Evolutionary conservation across 2,329 filamentous ascomycete genomes (phyloP), one percentile per base, ranked within the genome.

Genomic region (Sphaerulina vaccinii): DNA sequence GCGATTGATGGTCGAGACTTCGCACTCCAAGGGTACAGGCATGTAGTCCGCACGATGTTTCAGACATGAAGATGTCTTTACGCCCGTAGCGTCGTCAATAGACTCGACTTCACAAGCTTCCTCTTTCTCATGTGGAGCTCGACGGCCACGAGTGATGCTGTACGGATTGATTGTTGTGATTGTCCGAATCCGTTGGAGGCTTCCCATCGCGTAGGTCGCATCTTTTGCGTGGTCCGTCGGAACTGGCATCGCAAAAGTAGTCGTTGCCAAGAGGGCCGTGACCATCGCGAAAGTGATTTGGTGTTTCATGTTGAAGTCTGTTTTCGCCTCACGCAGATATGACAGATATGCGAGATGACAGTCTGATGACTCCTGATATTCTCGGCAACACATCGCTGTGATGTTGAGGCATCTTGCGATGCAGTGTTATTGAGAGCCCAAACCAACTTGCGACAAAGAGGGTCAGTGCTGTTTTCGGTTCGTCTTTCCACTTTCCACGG

Each of bases 131-230:
- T 13, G 2, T 10, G 15, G n/a, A n/a, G 10, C 24, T 15, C 23
- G n/a, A 13, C 37, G 22, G 3, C 13, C 16, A 7, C 37, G 6
- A 10, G 5, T 18, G 21, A 2, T 2, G 1, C 8, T 22, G n/a
- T 33, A 49, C 22, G 24, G 24, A n/a, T 27, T 10, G 2, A 16
- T 16, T 13, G 21, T 19, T 2, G 18, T 16, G 3, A 49, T 24
- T 19, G 36, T 15, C 16, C 41, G 24, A 3, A 40, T 24, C 45
- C 45, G 41, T 15, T 49, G 40, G 2, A 15, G 37, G 13, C 45
- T 37, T 18, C 45, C 45, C 11, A 49, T 21, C 45, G 41, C 41
- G 18, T 49, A 40, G 3, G 45, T 49, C 24, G 27, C 22, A 18
- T 49, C 45, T 5, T 36, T 49, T 6, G 45, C 36, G 27, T 40